Base-by-base conservation (phyloP, 2,329 filamentous ascomycete species). In the Cercospora zeina region DNA sequence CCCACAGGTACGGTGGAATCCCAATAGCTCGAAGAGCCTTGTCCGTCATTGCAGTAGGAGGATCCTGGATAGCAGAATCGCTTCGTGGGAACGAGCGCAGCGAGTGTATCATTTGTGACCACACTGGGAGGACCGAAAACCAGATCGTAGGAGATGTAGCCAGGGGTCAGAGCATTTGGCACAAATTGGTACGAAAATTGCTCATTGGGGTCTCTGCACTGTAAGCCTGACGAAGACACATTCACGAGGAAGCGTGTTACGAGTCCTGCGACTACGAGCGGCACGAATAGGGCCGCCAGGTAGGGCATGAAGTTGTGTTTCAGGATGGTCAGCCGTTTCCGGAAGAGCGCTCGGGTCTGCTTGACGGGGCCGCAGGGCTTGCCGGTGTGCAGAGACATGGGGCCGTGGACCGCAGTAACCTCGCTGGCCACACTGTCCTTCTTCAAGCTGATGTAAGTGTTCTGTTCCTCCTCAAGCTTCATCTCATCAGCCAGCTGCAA, bases 401-500 rank as follows among this genome's bases (percentile, higher is more conserved):
- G 37, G n/a, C 21, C n/a, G 6, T 58, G 55, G 14, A 36, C 53
- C 16, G 34, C 37, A 16, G 56, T 50, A 16, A 34, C 39, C 30
- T 63, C 54, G 21, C 42, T 58, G 24, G 31, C 49, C 39, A 53
- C 53, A 24, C 33, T 55, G 55, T 47, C 33, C 56, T 42, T 54
- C 21, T 62, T 49, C 13, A 50, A n/a, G 21, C 37, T 59, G 45
- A 51, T 59, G 33, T 51, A 59, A 19, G 42, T 39, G 9, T 53
- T 51, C 7, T 59, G 45, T 33, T 37, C 19, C 33, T 64, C 62
- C 8, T 54, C 34, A 19, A 36, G 45, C 42, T 65, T 54, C 65
- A 66, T 66, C 89, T 96, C 91, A 71, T 93, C 90, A 0, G 91
- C 90, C 39, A 96, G 82, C 65, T 89, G 87, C 42, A 96, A 77